Evolutionary conservation across 257 asterid genomes (phyloP), one percentile per base, ranked within the genome.

Genomic region (Thymus mandschuricus): DNA sequence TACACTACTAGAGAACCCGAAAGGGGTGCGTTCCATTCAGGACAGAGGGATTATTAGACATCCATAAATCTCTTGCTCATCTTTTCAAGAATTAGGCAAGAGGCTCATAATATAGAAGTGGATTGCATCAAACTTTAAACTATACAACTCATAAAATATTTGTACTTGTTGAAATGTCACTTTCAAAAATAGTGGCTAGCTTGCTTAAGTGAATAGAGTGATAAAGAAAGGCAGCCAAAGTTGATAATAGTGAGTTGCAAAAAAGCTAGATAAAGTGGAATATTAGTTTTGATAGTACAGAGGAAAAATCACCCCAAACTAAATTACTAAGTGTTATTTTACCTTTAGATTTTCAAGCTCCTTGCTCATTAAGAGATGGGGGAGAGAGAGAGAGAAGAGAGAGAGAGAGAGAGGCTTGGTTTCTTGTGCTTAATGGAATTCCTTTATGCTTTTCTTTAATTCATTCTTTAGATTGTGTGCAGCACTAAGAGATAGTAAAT

Each of bases 401-500:
- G 13, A 31, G 78, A 76, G 81, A 71, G 81, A 52, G 77, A 62
- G 75, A 70, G 85, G 81, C 78, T 77, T 87, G 92, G 89, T 87
- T 78, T 77, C 80, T 86, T 84, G 86, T 79, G 89, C 92, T 89
- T 44, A 82, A 76, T 87, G 87, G 86, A 76, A 80, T 82, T 76
- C 85, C 86, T 86, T 87, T 90, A 78, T 80, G 84, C 87, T 90
- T 86, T 86, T 81, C 80, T 76, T 68, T 79, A 66, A 50, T 33
- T 52, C 62, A 75, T 45, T 57, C 78, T 81, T 79, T 83, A 62
- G 74, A 75, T 72, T 78, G 74, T 63, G 60, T 33, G 55, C 2
- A 30, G 38, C 58, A 46, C 69, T 44, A 44, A 64, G 29, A 65
- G 21, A 21, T 21, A 21, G 21, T 35, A 55, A 48, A 64, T 11